Evolutionary conservation across 371 early-diverging fungal genomes (phyloP).

Genomic region (Zychaea mexicana): DNA sequence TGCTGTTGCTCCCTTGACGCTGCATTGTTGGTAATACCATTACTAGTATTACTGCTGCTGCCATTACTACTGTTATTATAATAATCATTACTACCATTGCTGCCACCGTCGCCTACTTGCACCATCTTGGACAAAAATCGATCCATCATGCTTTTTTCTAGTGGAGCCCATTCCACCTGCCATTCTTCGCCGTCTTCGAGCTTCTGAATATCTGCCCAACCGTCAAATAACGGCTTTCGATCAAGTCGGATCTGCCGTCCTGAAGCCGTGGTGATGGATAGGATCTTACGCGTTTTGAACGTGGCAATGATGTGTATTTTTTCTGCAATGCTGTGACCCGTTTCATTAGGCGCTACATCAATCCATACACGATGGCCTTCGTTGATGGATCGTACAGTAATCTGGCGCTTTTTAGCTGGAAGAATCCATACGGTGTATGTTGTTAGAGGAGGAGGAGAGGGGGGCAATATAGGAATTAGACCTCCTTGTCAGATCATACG

Average conservation of each 20-base stretch:
- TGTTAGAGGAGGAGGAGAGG: neutral
- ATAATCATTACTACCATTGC: too few relatives aligned
- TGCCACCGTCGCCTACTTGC: neutral
- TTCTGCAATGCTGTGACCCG: conserved; percentile 44
- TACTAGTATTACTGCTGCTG: neutral
- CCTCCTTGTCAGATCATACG: too few relatives aligned
- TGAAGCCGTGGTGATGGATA: conserved; percentile 42
- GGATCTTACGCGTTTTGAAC: conserved; percentile 39
- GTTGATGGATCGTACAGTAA: conserved; percentile 49
- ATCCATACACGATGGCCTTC: conserved; percentile 51
- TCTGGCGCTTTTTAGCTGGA: conserved; percentile 35
- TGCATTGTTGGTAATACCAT: neutral
- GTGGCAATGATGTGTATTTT: conserved; percentile 53
- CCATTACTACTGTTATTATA: too few relatives aligned
- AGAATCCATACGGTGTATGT: neutral
- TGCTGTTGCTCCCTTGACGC: too few relatives aligned
- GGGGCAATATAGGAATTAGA: too few relatives aligned
- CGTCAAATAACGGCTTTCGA: conserved; percentile 34
- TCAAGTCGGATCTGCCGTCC: conserved; percentile 42
- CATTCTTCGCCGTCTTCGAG: conserved; percentile 51
- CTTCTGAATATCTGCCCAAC: conserved; percentile 37
- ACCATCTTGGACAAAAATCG: conserved; percentile 36
- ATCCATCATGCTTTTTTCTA: conserved; percentile 39
- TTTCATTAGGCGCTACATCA: conserved; percentile 45
- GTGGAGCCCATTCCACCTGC: conserved; percentile 42